Evolutionary conservation across 345 rosid genomes (phyloP).

Genomic region (Eucalyptus coolabah): DNA sequence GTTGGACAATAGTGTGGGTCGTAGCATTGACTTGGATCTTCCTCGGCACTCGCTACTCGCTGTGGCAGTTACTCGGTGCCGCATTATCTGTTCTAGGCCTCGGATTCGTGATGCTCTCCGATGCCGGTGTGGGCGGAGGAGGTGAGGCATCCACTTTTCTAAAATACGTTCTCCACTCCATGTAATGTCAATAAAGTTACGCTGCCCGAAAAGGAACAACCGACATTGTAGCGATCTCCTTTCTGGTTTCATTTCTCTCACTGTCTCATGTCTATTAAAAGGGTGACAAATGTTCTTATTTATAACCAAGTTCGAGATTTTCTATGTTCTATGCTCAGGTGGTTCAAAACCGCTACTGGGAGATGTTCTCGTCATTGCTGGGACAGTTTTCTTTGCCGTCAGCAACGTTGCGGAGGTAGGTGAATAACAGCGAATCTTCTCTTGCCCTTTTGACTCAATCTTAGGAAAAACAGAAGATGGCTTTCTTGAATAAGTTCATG

Average conservation of each 20-base stretch:
- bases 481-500: background rate
- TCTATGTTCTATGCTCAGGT: constrained; percentile 3
- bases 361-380: constrained; percentile 30
- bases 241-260: background rate
- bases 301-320: background rate
- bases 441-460: background rate
- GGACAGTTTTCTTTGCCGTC: constrained; percentile 33
- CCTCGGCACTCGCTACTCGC: constrained; percentile 37
- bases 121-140: constrained; percentile 47
- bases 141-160: constrained; percentile 8
- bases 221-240: background rate
- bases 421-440: background rate
- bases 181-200: background rate
- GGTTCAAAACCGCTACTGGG: constrained; percentile 34
- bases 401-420: constrained; percentile 53
- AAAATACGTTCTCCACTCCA: background rate
- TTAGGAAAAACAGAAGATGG: background rate
- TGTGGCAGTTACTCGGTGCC: constrained; percentile 42
- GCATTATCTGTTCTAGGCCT: constrained; percentile 43
- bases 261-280: background rate
- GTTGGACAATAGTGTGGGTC: constrained; percentile 45
- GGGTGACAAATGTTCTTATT: background rate
- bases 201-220: background rate
- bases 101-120: constrained; percentile 47
- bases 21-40: constrained; percentile 38